Evolutionary conservation across 1,139 yeast species (phyloP), one percentile per base, ranked within the genome.

Genomic region (Zygosaccharomyces sapae): DNA sequence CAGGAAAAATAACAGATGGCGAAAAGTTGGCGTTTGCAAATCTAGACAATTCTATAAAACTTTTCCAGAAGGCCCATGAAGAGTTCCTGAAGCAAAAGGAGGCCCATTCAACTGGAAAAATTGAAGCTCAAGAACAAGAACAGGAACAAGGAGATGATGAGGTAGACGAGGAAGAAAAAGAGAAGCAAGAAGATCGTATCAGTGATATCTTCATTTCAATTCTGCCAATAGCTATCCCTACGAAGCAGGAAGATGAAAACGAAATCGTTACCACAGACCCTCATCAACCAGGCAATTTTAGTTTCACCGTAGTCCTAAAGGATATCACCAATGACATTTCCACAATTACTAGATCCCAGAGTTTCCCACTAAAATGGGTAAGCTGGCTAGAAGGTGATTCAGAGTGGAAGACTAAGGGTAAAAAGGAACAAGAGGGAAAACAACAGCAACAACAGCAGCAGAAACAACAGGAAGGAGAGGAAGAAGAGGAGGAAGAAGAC

Each of bases 331-430:
- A 92, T 67, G 77, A 81, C 54, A 80, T 92, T 54, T 76, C 84
- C 18, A 77, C 87, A 45, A 75, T 80, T 38, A 80, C 88, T 44
- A 81, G 84, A 56, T 86, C 97, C 0, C 98, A 92, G 67, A 81
- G 95, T 9, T 85, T 88, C 72, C 98, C 98, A 7, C 65, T 80
- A 37, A 81, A 80, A 61, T 92, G 98, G 98, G 83, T 89, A 3
- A 72, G 78, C 30, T 89, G 97, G 96, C 71, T 88, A 22, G 84
- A 82, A 58, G 83, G 70, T 49, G 33, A 41, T n/a, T 41, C 49
- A 7, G 68, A 69, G 16, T 65, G 65, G 35, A 65, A 67, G 34
- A 58, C 59, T 10, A 65, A 62, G 16, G 62, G 61, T 16, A 65
- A 59, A 48, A 40, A 58, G 42, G 47, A 52, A 29, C 42, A 50